Evolutionary conservation across 225 moss, liverwort and hornwort genomes (phyloP), one percentile per base, ranked within the genome.

Genomic region (Pseudoscleropodium purum): DNA sequence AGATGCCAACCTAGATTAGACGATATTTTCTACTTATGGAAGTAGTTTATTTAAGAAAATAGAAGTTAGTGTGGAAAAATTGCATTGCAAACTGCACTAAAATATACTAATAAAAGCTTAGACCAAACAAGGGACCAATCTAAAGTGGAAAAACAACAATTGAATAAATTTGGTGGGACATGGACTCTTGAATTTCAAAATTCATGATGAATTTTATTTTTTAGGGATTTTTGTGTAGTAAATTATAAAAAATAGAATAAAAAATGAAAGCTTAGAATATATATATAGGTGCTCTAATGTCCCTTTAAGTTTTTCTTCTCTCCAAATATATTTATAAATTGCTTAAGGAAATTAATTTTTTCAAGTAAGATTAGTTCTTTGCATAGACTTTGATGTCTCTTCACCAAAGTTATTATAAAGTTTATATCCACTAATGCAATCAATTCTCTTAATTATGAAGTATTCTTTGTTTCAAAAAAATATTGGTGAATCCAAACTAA

Each of bases 1-100:
- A 4, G 47, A 47, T 2, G 0, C 0, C 18, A 0, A 1, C 14
- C 5, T 5, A 51, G 1, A 77, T 13, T 51, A 14, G 52, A 15
- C 0, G 0, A 0, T 34, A 5, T 23, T 36, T 34, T 24, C 9
- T 36, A 34, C 21, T 34, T 51, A 12, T 1, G 2, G 4, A 49
- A 75, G 49, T 6, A 33, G 4, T 7, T 75, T 19, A 4, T 20
- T 49, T 33, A 2, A 18, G 33, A 15, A 73, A 34, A 2, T 0
- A 21, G 2, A 34, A 7, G 13, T 2, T 13, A 34, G 3, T 15
- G 13, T 4, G 1, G 13, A 34, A 21, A 47, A 34, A 76, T 7
- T 0, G 0, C 21, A 20, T 21, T 51, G 21, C 11, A 76, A 33
- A 33, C 3, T 49, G 33, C 1, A 49, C 0, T 31, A 0, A 49